These are phyloP conservation scores for Ganoderma leucocontextum DNA, from an alignment of 1,284 basidiomycete genomes.

Conservation along the genomic window DNA sequence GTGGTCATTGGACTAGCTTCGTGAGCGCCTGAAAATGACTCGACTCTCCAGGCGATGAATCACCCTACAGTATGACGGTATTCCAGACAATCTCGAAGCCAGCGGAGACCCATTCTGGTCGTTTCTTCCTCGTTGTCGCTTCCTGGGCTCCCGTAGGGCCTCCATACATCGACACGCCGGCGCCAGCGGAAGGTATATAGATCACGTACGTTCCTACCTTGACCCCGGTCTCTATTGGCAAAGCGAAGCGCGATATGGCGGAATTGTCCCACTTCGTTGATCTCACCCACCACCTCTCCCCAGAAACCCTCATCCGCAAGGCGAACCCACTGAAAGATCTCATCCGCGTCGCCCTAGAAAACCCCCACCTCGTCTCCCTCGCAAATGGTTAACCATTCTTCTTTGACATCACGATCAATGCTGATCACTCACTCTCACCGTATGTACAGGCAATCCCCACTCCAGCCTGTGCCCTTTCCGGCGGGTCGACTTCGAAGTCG, in stretches of 20 bases:
- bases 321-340: slow-evolving; percentile 50
- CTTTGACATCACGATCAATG: neutral
- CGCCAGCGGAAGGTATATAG: neutral
- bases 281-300: slow-evolving; percentile 46
- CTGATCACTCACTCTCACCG: neutral
- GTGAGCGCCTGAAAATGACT: neutral
- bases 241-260: slow-evolving; percentile 5
- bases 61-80: neutral
- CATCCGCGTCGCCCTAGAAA: slow-evolving; percentile 42
- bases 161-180: neutral
- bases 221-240: no score
- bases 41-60: neutral
- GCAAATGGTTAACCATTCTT: slow-evolving; percentile 44
- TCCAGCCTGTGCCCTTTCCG: slow-evolving; percentile 49
- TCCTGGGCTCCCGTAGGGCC: neutral
- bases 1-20: neutral
- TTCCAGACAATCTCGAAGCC: neutral
- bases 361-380: slow-evolving; percentile 46
- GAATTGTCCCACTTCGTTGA: slow-evolving; percentile 29
- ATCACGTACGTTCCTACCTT: neutral
- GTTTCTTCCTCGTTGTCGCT: neutral
- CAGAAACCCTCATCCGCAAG: slow-evolving; percentile 41
- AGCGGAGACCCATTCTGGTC: neutral
- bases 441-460: slow-evolving; percentile 48
- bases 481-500: slow-evolving; percentile 49